Percentiles rank a stretch among this genome's conserved stretches.
Conservation (phyloP, 2,329 filamentous ascomycete species). For the Xylariaceae sp. region DNA sequence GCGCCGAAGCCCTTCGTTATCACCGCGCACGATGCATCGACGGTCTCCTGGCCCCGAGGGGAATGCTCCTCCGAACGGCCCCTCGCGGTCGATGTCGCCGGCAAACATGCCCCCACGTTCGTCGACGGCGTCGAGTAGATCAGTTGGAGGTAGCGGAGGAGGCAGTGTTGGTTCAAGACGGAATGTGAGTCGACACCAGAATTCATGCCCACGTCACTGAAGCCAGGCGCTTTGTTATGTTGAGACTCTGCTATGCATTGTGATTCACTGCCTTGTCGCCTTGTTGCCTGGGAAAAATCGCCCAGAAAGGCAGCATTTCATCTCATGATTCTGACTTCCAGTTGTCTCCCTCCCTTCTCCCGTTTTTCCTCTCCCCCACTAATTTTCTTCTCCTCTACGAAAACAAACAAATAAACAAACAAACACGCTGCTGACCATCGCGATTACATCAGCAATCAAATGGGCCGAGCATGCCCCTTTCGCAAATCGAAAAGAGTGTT, state of each 20-base stretch:
- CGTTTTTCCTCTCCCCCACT: too few species aligned
- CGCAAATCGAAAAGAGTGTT: conserved; percentile 98
- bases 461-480: conserved; percentile 69
- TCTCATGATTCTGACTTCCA: conserved; percentile 4
- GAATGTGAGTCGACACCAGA: conserved; percentile 48
- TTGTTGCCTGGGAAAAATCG: conserved; percentile 3
- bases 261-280: neutral
- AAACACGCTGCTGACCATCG: conserved; percentile 19
- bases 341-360: neutral
- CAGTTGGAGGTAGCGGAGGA: conserved; percentile 40
- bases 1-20: conserved; percentile 40
- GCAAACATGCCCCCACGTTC: conserved; percentile 54
- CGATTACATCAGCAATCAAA: conserved; percentile 38
- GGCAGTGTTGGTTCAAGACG: conserved; percentile 42
- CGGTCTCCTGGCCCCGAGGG: conserved; percentile 60
- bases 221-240: conserved; percentile 13
- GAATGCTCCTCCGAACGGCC: conserved; percentile 47
- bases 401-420: neutral
- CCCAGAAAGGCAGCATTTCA: conserved; percentile 1
- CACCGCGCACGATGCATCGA: conserved; percentile 53
- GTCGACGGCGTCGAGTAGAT: conserved; percentile 61
- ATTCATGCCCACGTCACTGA: conserved; percentile 5
- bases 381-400: too few species aligned
- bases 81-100: conserved; percentile 56
- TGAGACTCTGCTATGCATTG: conserved; percentile 11